Evolutionary conservation across 192 early-diverging fungal genomes (phyloP), one percentile per base, ranked within the genome.

Genomic region (Pilobolus umbonatus): DNA sequence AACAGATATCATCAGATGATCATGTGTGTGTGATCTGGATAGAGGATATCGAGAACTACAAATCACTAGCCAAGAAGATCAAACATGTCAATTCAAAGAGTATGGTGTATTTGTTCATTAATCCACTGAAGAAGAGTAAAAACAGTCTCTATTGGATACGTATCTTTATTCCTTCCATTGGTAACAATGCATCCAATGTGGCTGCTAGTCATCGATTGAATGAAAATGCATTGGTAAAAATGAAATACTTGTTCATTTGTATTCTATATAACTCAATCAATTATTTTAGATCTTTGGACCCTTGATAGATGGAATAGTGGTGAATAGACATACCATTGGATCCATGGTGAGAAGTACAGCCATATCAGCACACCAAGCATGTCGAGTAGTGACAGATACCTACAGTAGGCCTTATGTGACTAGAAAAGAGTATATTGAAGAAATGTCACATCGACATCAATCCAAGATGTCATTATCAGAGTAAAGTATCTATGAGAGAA

Each of bases 11-110:
- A 64, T 79, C 61, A n/a, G 81, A 85, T 10, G 88, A 90, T 55
- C 68, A 79, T 29, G 84, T 90, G 0, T 77, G 67, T 49, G 75
- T 92, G 11, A 70, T 91, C 6, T 92, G 88, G 88, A 68, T 90
- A 35, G 83, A 90, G 39, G 85, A 91, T 52, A 47, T 82, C 19
- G 38, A 22, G 6, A 47, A 61, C 6, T 73, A 67, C 28, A 65
- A 76, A 7, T 58, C 54, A 61, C 72, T 79, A 60, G 72, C 79
- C 19, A 72, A 80, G 45, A 73, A 61, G 31, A 67, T 77, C 25
- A 62, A 65, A 21, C 53, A 30, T 32, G 7, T 38, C 0, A 55
- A 29, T 3, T 60, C 71, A 4, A 73, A 67, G 25, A 32, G 25
- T 12, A 75, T 78, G 66, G 65, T 84, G 0, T 86, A 78, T 54